Percentiles rank a stretch among this genome's conserved stretches.
Conservation (phyloP, 495 filamentous ascomycete genomes). For the Penicillium nucicola region DNA sequence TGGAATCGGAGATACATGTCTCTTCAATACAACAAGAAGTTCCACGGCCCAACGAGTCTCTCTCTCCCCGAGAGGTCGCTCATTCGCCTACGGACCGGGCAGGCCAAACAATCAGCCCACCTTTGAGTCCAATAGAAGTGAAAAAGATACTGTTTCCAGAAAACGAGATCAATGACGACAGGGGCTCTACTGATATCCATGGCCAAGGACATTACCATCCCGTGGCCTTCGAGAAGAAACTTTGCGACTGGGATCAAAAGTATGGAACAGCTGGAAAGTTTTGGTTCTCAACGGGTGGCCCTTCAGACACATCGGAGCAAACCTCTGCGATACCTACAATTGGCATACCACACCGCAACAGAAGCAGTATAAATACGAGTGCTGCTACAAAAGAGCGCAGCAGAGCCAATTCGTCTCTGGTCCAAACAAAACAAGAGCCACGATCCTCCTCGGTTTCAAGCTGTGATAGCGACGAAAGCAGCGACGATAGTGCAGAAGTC, state of each 20-base stretch:
- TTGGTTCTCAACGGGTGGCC: conserved; percentile 33
- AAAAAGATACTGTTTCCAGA: conserved; percentile 46
- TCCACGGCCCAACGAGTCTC: conserved; percentile 3
- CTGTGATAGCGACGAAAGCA: conserved; percentile 30
- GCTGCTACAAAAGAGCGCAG: not conserved
- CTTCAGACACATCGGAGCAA: conserved; percentile 2
- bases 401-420: not conserved
- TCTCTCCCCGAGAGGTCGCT: not conserved
- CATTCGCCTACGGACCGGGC: conserved; percentile 18
- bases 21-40: not conserved
- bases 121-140: conserved; percentile 48
- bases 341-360: conserved; percentile 33
- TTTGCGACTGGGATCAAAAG: conserved; percentile 47
- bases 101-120: conserved; percentile 43
- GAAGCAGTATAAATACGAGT: not conserved
- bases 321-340: conserved; percentile 38
- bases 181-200: not conserved
- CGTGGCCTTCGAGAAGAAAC: conserved; percentile 43
- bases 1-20: not conserved
- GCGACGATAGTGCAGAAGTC: conserved; percentile 32
- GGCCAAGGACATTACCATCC: conserved; percentile 46
- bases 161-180: conserved; percentile 8
- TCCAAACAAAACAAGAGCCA: not conserved
- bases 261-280: conserved; percentile 51
- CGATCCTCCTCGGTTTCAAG: conserved; percentile 27